Conservation (phyloP, 169 alveolate species). For the Plasmodium knowlesi region DNA sequence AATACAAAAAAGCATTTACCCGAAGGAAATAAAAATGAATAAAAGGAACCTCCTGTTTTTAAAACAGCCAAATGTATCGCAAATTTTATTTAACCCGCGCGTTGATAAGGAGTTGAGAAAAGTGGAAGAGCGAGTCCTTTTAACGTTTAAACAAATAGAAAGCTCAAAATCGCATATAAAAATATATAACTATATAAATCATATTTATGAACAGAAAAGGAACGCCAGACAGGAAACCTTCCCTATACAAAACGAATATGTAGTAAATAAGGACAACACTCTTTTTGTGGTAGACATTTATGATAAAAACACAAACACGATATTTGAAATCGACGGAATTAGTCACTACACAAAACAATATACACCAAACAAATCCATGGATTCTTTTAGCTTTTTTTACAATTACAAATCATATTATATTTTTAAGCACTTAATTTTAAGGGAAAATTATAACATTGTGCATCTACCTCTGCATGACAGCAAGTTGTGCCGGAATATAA, state of each 20-base stretch:
- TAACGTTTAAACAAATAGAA: slow-evolving; percentile 14
- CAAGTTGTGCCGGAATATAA: slow-evolving; percentile 44
- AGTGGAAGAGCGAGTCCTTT: slow-evolving; percentile 29
- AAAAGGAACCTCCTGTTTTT: slow-evolving; percentile 12
- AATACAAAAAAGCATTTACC: slow-evolving; percentile 24
- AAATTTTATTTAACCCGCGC: slow-evolving; percentile 1
- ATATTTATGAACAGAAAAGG: slow-evolving; percentile 24
- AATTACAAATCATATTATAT: slow-evolving; percentile 66
- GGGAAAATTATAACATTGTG: slow-evolving; percentile 39
- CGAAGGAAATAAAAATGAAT: slow-evolving; percentile 32
- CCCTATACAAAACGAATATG: slow-evolving; percentile 47
- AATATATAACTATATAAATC: slow-evolving; percentile 54
- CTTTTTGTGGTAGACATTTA: slow-evolving; percentile 66
- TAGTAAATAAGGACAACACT: slow-evolving; percentile 37
- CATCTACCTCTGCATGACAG: slow-evolving; percentile 50
- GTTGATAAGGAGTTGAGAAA: slow-evolving; percentile 5
- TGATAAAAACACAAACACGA: slow-evolving; percentile 65
- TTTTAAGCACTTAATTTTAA: slow-evolving; percentile 62
- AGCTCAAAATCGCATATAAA: slow-evolving; percentile 72
- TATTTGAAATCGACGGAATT: slow-evolving; percentile 60
- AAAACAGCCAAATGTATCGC: not conserved
- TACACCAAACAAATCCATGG: not conserved
- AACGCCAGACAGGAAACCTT: not conserved
- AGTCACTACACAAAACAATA: slow-evolving; percentile 72
- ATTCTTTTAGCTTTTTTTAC: slow-evolving; percentile 21